Base-by-base conservation (phyloP, 768 basidiomycete species). In the Cubamyces sp. region DNA sequence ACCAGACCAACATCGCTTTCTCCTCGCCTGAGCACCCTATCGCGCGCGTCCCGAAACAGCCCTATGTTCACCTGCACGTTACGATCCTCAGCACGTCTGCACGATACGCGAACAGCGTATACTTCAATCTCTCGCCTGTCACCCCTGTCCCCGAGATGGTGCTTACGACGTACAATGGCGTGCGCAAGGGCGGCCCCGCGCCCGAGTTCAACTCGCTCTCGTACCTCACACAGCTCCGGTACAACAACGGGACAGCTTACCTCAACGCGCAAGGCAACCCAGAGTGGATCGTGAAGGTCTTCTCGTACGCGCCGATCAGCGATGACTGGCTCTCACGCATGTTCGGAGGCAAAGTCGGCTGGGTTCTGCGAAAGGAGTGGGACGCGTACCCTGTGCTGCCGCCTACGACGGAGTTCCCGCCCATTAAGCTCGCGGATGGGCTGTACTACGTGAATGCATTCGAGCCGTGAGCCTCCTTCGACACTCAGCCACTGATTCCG, bases 371-470 rank as follows among this genome's bases (percentile, higher is more conserved):
- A 66, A 95, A 96, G 74, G 87, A 90, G 88, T 93, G 90, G 90
- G 84, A 93, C 68, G 84, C 91, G 37, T 91, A 92, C 73, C 91
- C 91, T 16, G 79, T 84, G 49, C 81, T 93, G n/a, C 83, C 83
- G 3, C 88, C 93, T 6, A 88, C 84, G 8, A 72, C 75, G 5
- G 69, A 71, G 15, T 94, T 92, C 75, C 87, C 95, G 28, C 88
- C 92, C 1, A 79, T 96, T 56, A 87, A 86, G 73, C 84, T 94
- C 5, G 88, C 85, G 58, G 77, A 81, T 55, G 90, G 91, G 3
- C 79, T 97, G 46, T 96, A 92, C 77, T 98, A 98, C 68, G 88
- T 94, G 48, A 96, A 94, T 66, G 86, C 91, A 1, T 91, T 97
- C 65, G 96, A 98, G 77, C 88, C 93, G 85, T 91, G 76, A 70